Base-by-base conservation (phyloP, 1,284 basidiomycete species). In the Cystobasidium pallidum region DNA sequence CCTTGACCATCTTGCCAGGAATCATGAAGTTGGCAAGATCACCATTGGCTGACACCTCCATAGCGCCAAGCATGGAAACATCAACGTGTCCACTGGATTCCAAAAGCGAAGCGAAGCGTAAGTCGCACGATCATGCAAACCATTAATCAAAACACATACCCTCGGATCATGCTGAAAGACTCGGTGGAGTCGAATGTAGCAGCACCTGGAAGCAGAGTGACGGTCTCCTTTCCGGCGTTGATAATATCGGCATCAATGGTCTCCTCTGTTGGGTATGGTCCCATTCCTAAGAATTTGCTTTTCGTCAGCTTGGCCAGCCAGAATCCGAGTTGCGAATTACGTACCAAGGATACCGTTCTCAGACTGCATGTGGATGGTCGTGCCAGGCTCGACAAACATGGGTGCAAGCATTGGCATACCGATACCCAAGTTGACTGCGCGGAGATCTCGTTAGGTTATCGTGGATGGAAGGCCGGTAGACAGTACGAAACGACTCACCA, bases 11-110 rank as follows among this genome's bases (percentile, higher is more conserved):
- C 76, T 78, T 78, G 26, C 77, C 78, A 13, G 78, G 78, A 63
- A 78, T 78, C 93, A 96, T 97, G 81, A 92, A 98, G 84, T 98
- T 98, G 63, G 95, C 94, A 74, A 98, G 89, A 80, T 98, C 94
- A 73, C 94, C 95, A 26, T 88, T 88, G 76, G 90, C 88, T 1
- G 92, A 92, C 62, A 97, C 94, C 85, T 98, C 89, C 88, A 98
- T 92, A 2, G 94, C 93, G 54, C 88, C 88, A 24, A 90, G 88
- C 80, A 98, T 94, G 15, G 94, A 90, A 65, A 96, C 91, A 79
- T 98, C 88, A 73, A 98, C 88, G 81, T 98, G 94, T 11, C 94
- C 95, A 72, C 62, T 64, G 26, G 0, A 36, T 3, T 10, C 10
- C 8, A 7, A 51, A 24, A 64, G 7, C 6, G 36, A n/a, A 47